phyloP scores from a whole-genome alignment of 2,329 filamentous ascomycete genomes.

The Acarospora socialis region DNA sequence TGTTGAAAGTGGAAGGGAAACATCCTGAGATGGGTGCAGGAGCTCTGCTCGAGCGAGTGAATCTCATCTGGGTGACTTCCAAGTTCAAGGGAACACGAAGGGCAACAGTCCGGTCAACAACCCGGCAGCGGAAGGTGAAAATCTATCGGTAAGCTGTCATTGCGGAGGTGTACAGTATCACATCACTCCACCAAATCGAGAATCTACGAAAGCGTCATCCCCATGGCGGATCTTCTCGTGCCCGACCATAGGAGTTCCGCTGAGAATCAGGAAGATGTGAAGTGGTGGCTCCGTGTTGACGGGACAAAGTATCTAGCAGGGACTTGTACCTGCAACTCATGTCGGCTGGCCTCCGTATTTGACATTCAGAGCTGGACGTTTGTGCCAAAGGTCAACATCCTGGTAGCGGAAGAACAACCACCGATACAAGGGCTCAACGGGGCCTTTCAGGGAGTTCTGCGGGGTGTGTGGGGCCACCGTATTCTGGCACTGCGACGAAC shows the following conservation, averaged over 20 bases:
- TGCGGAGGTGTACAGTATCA: constrained; percentile 43
- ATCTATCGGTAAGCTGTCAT: constrained; percentile 35
- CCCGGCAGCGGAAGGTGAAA: constrained; percentile 9
- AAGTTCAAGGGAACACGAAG: too few species aligned
- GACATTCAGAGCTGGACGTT: constrained; percentile 55
- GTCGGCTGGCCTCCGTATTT: constrained; percentile 45
- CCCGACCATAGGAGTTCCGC: constrained; percentile 29
- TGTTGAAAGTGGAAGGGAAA: constrained; percentile 10
- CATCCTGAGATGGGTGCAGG: too few species aligned
- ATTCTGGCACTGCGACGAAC: constrained; percentile 38
- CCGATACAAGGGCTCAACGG: constrained; percentile 39
- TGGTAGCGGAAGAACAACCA: constrained; percentile 25
- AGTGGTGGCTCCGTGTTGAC: constrained; percentile 44
- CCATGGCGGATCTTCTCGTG: constrained; percentile 38
- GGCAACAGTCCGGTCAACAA: constrained; percentile 1
- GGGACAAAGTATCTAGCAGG: constrained; percentile 43
- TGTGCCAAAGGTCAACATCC: constrained; percentile 45
- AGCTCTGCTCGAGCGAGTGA: too few species aligned
- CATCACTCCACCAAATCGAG: constrained; percentile 40
- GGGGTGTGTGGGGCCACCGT: constrained; percentile 41
- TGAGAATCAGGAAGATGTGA: constrained; percentile 34
- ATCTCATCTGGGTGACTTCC: too few species aligned
- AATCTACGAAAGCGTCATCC: constrained; percentile 32
- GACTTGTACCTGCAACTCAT: constrained; percentile 47
- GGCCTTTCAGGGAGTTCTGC: constrained; percentile 44